A percentile compares a stretch with the other conserved stretches of the same genome.
These are phyloP conservation scores for Pleurotus cornucopiae DNA, from an alignment of 768 basidiomycete species.

Conservation along the genomic window DNA sequence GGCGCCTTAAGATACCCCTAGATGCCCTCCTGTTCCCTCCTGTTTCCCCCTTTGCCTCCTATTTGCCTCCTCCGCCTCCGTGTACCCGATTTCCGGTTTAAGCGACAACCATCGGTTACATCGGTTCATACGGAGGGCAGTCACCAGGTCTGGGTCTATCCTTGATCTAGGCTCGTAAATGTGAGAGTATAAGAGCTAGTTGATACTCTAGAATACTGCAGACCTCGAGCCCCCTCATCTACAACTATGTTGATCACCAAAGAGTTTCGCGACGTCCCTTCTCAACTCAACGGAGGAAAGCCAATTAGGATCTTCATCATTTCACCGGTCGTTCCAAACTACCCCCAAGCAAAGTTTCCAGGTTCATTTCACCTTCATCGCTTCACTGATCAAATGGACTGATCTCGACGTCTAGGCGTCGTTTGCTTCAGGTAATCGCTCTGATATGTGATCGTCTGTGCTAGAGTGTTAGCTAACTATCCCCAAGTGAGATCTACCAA, in stretches of 20 bases:
- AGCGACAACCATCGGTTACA: not conserved
- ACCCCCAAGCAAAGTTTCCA: conserved; percentile 90
- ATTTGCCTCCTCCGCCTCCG: not conserved
- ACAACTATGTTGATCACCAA: conserved; percentile 77
- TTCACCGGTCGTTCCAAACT: conserved; percentile 71
- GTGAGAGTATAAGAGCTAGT: not conserved
- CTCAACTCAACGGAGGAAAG: conserved; percentile 56
- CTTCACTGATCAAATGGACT: not conserved
- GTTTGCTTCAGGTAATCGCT: conserved; percentile 70
- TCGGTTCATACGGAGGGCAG: no score
- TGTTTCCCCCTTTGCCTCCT: no score
- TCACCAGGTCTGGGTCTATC: no score
- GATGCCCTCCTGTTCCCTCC: no score
- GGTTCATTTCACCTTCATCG: conserved; percentile 34
- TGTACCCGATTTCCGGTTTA: not conserved
- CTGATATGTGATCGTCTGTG: no score
- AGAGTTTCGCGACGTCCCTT: conserved; percentile 72
- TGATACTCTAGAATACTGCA: not conserved
- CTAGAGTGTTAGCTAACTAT: no score
- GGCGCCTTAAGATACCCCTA: no score
- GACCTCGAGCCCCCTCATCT: not conserved
- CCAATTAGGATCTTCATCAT: conserved; percentile 83
- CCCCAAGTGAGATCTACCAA: conserved; percentile 84
- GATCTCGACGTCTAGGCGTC: conserved; percentile 47
- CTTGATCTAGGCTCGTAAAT: no score